Base-by-base conservation (phyloP, 2,329 filamentous ascomycete species). In the Aspergillus aculeatus region DNA sequence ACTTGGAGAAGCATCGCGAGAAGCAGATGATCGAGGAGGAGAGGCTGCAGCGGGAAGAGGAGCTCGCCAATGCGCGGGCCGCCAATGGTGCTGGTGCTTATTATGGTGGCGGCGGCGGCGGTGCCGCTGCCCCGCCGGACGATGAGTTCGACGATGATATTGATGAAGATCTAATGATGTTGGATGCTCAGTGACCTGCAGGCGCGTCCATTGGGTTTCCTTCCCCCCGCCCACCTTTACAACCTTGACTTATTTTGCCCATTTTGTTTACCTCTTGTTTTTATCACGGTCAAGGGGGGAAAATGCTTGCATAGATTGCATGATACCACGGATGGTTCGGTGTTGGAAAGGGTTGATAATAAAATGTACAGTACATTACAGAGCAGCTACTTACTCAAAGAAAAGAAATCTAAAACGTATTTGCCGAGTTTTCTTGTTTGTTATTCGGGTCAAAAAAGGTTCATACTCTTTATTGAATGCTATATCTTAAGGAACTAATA, bases 21-120 rank as follows among this genome's bases (percentile, higher is more conserved):
- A 89, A 96, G 80, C 85, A 87, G 73, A 91, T 90, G 76, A 80
- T 86, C 67, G 89, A 90, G 61, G 80, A 87, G 63, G 88, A 91
- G 66, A 83, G 83, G 57, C 87, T 90, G 66, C 80, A 81, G 60
- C 85, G 88, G 80, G 64, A 44, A 16, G 38, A 90, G 65, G 72
- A 66, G 50, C 65, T 70, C 24, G 67, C 59, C 52, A 68, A 70
- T 66, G 71, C 64, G n/a, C 62, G 69, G 49, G 62, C 54, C 26
- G 64, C 66, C 50, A 69, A 66, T 26, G 71, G 68, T 50, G 49
- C 59, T 29, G 71, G 68, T 50, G 49, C 59, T 29, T 66, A 68
- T 47, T 67, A 69, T 31, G 64, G 67, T 4, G 24, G 52, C 24
- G 44, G 44, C 50, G 63, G 62, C 53, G 65, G 61, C 47, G 66